Conservation (phyloP, 768 basidiomycete genomes). For the Xanthoconium purpureum region DNA sequence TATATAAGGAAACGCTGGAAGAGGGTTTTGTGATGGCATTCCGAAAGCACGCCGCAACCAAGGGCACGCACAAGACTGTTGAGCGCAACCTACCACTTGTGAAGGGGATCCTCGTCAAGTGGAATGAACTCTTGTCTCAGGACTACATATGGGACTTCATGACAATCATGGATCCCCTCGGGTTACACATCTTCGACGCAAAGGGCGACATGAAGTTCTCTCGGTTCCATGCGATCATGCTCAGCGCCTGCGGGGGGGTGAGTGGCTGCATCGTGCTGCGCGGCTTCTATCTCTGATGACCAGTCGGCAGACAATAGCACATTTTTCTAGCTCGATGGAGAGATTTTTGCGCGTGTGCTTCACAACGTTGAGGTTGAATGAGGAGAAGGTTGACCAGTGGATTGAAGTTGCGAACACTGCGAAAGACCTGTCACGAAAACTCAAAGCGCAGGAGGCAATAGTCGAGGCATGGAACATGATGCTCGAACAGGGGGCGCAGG, state of each 20-base stretch:
- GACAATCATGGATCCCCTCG: background rate
- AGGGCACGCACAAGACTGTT: background rate
- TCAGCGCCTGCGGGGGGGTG: background rate
- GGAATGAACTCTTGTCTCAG: background rate
- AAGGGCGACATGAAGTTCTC: background rate
- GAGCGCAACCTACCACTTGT: background rate
- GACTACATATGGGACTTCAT: background rate
- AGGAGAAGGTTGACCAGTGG: too few species aligned
- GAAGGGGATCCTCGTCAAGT: background rate
- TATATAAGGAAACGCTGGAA: background rate
- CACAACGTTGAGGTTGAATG: too few species aligned
- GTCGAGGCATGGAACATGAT: too few species aligned
- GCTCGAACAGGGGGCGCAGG: too few species aligned
- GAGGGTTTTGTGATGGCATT: background rate
- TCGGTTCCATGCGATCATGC: background rate
- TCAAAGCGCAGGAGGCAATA: too few species aligned
- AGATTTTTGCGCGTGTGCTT: too few species aligned
- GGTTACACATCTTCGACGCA: background rate
- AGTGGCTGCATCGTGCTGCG: too few species aligned
- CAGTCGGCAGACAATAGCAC: too few species aligned
- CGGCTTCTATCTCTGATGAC: too few species aligned
- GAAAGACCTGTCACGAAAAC: too few species aligned
- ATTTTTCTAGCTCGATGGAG: background rate
- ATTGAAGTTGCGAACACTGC: too few species aligned
- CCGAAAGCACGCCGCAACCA: background rate